Evolutionary conservation across 1,139 yeast species (phyloP).

Genomic region (Yamadazyma buinensis): DNA sequence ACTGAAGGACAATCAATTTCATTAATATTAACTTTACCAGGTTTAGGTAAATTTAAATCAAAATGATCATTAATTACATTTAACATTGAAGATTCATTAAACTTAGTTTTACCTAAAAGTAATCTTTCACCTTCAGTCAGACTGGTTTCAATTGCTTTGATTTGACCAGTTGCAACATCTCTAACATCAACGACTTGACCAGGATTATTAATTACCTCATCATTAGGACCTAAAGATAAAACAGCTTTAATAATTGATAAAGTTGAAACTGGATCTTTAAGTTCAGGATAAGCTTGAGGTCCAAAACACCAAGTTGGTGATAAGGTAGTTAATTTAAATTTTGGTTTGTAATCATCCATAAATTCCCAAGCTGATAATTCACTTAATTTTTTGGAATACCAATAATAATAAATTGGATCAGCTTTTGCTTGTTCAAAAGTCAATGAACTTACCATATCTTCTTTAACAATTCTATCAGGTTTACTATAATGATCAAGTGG

Average conservation of each 20-base stretch:
- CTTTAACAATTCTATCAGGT: constrained; percentile 18
- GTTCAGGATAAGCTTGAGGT: constrained; percentile 33
- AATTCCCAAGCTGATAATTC: constrained; percentile 49
- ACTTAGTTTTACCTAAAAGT: constrained; percentile 13
- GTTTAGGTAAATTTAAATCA: constrained; percentile 22
- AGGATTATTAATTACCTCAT: constrained; percentile 12
- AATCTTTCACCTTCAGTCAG: constrained; percentile 16
- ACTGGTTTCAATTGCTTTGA: constrained; percentile 27
- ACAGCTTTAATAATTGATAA: constrained; percentile 14
- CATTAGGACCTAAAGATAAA: constrained; percentile 16
- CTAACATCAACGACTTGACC: constrained; percentile 35
- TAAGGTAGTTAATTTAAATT: constrained; percentile 38
- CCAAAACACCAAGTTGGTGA: constrained; percentile 47
- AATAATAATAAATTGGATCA: constrained; percentile 24
- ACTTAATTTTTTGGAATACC: constrained; percentile 52
- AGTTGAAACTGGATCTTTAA: constrained; percentile 21
- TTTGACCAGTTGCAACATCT: constrained; percentile 37
- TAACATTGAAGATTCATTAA: constrained; percentile 18
- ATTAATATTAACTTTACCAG: constrained; percentile 13
- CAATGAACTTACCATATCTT: constrained; percentile 34
- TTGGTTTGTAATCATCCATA: constrained; percentile 20
- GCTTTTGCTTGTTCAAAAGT: constrained; percentile 27
- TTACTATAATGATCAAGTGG: constrained; percentile 14
- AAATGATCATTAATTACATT: constrained; percentile 21
- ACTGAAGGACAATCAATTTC: constrained; percentile 8